Base-by-base conservation (phyloP, 805 yeast genomes). In the Torulaspora microellipsoides region DNA sequence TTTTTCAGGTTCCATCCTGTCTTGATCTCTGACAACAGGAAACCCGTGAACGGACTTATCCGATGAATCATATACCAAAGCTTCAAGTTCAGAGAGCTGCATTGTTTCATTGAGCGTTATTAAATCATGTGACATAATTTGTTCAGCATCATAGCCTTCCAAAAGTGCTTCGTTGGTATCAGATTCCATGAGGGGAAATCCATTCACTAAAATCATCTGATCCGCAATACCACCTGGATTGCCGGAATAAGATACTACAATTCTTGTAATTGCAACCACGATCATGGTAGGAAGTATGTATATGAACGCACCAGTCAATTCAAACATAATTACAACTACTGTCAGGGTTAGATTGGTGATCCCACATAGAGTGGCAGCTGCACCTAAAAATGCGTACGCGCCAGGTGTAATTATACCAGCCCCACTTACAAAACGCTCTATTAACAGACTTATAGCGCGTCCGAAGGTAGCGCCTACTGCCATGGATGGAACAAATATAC, bases 401-500 rank as follows among this genome's bases (percentile, higher is more conserved):
- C 98, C 99, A 0, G 97, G 93, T 9, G 89, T 86, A 28, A 93
- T 80, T 54, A 95, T 87, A 36, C 65, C 63, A 2, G 67, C 50
- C 6, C 71, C 69, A 32, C 72, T 68, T 12, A 74, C 48, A 20
- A 67, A 59, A 23, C 65, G 43, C 50, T 85, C 85, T 46, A 87
- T 80, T 5, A 84, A 47, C 8, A 88, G 67, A 4, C 99, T 97
- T 10, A 93, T 55, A 0, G 90, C 83, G 40, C 97, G 73, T 7
- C 99, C 99, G 64, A 87, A 85, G 0, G 95, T 79, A 0, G 98
- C 97, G 15, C 99, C 99, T 1, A 89, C 85, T 0, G 96, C 90
- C 95, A 93, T 87, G 1, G 96, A 85, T 2, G 99, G 99, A 42
- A 93, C 95, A 66, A 93, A 84, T 5, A 91, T 87, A 12, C 99